Evolutionary conservation across 805 yeast species (phyloP), one percentile per base, ranked within the genome.

Genomic region (Wickerhamomyces ciferrii): DNA sequence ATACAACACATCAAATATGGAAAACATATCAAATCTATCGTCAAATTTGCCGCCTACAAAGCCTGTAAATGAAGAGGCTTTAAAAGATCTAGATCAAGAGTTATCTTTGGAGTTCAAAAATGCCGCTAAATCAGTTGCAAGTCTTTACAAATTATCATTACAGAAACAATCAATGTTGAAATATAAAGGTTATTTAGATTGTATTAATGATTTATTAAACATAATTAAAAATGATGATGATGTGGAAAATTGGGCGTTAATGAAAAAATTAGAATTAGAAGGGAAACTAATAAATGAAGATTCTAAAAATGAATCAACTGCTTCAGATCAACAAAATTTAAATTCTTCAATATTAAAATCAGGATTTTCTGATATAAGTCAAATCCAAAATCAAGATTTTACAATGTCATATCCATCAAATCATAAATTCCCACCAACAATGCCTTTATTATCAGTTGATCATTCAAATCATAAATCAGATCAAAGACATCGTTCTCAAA

Each of bases 41-140:
- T 65, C 70, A 9, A 69, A 73, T 43, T 64, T 83, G 19, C 88
- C 87, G 1, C 69, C 76, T 2, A 70, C 83, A 0, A 66, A 60
- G 32, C 75, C 80, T 3, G 67, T 78, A 11, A 70, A 68, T 38
- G 75, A 75, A 32, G 69, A 70, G 9, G 65, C 79, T n/a, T 60
- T 79, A 1, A 62, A 65, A 24, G 75, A 72, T 35, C 63, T 80
- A 38, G 76, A 75, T 49, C 61, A 62, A 21, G 84, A 81, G 34
- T 65, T 84, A n/a, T 70, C 81, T 0, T 63, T 68, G n/a, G 84
- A 83, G 57, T 84, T 84, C 65, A 83, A 80, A 60, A 72, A 71
- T 46, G 90, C 90, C 7, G 90, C 90, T 24, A 76, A 82, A 46
- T 75, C 86, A 7, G 86, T 84, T 24, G 85, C 89, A 9, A 72